Evolutionary conservation across 345 rosid species (phyloP).

Genomic region (Eucalyptus victrix): DNA sequence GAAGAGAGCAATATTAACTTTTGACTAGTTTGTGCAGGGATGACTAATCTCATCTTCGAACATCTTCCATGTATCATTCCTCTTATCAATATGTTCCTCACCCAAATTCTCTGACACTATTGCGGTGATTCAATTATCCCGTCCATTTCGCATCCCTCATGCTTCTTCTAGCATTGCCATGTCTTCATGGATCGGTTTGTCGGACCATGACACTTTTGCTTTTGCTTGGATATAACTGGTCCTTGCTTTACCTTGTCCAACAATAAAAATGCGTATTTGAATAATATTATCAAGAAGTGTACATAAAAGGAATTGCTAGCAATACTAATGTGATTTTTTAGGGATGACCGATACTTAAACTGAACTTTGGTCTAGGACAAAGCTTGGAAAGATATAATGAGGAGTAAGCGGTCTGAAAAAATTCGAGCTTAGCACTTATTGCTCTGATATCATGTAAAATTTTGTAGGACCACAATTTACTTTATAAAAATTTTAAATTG

Average conservation of each 20-base stretch:
- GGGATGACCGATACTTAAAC: not conserved
- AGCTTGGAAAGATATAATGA: not conserved
- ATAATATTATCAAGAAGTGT: not conserved
- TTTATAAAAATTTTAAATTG: too few species aligned
- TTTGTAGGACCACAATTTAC: not conserved
- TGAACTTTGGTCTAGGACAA: not conserved
- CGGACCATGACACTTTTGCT: not conserved
- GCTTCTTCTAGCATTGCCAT: not conserved
- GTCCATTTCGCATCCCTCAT: not conserved
- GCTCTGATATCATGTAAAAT: too few species aligned
- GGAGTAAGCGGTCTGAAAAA: too few species aligned
- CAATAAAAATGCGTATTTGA: too few species aligned
- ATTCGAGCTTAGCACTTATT: not conserved
- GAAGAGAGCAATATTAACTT: not conserved
- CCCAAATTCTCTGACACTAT: not conserved
- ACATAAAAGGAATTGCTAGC: not conserved
- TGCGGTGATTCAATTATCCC: not conserved
- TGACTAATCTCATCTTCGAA: not conserved
- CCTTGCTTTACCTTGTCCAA: not conserved
- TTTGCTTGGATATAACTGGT: not conserved
- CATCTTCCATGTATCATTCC: not conserved
- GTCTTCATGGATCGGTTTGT: not conserved
- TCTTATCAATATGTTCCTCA: not conserved
- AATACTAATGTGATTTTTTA: not conserved
- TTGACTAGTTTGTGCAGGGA: too few species aligned